Evolutionary conservation across 2,329 filamentous ascomycete species (phyloP), one percentile per base, ranked within the genome.

Genomic region (Cryphonectria naterciae): DNA sequence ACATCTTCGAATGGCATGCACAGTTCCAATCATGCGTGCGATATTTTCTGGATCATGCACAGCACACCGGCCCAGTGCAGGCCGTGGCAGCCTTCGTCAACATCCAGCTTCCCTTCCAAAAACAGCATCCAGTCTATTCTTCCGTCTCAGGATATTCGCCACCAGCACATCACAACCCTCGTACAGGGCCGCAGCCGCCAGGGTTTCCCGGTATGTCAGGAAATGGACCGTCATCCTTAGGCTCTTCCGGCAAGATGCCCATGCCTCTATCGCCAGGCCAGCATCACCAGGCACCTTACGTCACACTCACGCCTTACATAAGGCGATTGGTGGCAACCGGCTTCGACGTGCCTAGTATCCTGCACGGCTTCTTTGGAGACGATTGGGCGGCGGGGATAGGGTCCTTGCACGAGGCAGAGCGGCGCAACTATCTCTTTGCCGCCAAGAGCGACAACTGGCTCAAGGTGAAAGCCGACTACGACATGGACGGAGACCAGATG

Each of bases 281-380:
- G 62, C 68, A 65, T 32, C 76, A 70, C 62, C 70, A 46, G 65
- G 72, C 76, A 8, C 75, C 78, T 19, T 77, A 78, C 56, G 86
- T 95, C 62, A 94, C 93, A 1, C 85, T 98, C 15, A 88, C 96
- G 4, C 95, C 96, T 0, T 99, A 97, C 80, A 91, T 98, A 73
- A 91, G 95, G 46, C 93, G 96, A 22, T 87, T 98, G 2, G 90
- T 98, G 63, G 93, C 93, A 22, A 98, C 95, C 0, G 95, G 95
- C 1, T 96, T 97, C 83, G 96, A 98, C 80, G 91, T 90, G 56
- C 90, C 92, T 0, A 90, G 90, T 0, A 91, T 98, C n/a, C 84
- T 99, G 72, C 93, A 97, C 78, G 94, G 94, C 15, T 97, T 98
- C 83, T 99, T 98, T 76, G 96, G 96, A n/a, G 93, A 98, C 74